Conservation (phyloP, 768 basidiomycete species). For the Serpula lacrymans region DNA sequence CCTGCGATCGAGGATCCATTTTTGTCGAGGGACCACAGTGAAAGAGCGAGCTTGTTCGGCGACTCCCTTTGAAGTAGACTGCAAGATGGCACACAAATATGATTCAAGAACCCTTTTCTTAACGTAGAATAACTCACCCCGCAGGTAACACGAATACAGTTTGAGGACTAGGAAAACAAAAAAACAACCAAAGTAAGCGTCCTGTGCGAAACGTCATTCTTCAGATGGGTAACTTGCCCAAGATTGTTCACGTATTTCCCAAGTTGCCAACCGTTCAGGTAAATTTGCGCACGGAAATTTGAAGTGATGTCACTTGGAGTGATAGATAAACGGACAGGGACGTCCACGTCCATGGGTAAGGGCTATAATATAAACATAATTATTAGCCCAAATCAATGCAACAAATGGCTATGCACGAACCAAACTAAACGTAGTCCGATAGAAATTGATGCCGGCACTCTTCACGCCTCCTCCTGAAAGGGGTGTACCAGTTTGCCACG, state of each 20-base stretch:
- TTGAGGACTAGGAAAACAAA: slow-evolving; percentile 31
- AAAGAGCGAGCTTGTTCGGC: slow-evolving; percentile 43
- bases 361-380: slow-evolving; percentile 17
- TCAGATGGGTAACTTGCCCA: slow-evolving; percentile 31
- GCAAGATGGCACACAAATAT: no score
- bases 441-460: slow-evolving; percentile 42
- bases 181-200: background rate
- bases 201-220: background rate
- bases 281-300: slow-evolving; percentile 49
- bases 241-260: slow-evolving; percentile 53
- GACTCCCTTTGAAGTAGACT: slow-evolving; percentile 42
- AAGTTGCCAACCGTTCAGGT: slow-evolving; percentile 52
- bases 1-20: slow-evolving; percentile 40
- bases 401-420: slow-evolving; percentile 20
- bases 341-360: slow-evolving; percentile 38
- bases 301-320: slow-evolving; percentile 41
- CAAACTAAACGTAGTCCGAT: slow-evolving; percentile 39
- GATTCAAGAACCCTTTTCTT: no score
- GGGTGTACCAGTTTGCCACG: slow-evolving; percentile 36
- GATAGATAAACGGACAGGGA: slow-evolving; percentile 44
- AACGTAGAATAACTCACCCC: slow-evolving; percentile 28
- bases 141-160: slow-evolving; percentile 49
- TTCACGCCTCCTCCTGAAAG: slow-evolving; percentile 26
- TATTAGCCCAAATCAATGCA: background rate
- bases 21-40: slow-evolving; percentile 47